Evolutionary conservation across 176 grass and related monocot species (phyloP), one percentile per base, ranked within the genome.

Genomic region (Aegilops bicornis): DNA sequence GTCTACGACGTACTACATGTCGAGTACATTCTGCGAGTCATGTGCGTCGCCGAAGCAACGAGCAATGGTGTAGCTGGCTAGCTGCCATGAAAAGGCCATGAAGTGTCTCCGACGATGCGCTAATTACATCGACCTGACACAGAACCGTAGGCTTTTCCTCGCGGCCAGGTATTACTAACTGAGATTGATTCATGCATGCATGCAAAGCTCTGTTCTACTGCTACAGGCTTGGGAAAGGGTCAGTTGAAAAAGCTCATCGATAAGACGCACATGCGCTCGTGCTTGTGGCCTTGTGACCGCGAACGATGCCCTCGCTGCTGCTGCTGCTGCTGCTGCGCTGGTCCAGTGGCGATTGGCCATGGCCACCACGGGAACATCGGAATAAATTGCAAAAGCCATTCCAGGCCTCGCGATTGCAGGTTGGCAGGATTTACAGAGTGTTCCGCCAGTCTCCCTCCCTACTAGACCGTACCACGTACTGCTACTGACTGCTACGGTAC

Each of bases 341-440:
- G 76, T 87, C 89, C 85, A 4, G 39, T 29, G 56, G 80, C 33
- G 31, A 69, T 20, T 71, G 77, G 69, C 64, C 52, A 35, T 24
- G 68, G 89, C 29, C 50, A 42, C 39, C 35, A 42, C 9, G 60
- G 89, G 65, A 81, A 33, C 63, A 72, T 54, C 40, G 63, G 77
- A 82, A 72, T 88, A 82, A 91, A 91, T 85, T 24, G 86, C 86
- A 85, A 88, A 88, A 88, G 78, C 82, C 77, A 88, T 42, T 39
- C 74, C 56, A 16, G 77, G 24, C 43, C 85, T 88, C 4, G 77
- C 86, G 1, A 69, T 81, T 39, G 86, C 89, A 85, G 86, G 76
- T 30, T 85, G 86, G 63, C 70, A 64, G 90, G 69, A 85, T 88
- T 89, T 56, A 88, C 86, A 85, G 90, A 1, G 62, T 91, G 82